These are phyloP conservation scores for Xylaria multiplex DNA, from an alignment of 2,329 filamentous ascomycete species.

Conservation along the genomic window DNA sequence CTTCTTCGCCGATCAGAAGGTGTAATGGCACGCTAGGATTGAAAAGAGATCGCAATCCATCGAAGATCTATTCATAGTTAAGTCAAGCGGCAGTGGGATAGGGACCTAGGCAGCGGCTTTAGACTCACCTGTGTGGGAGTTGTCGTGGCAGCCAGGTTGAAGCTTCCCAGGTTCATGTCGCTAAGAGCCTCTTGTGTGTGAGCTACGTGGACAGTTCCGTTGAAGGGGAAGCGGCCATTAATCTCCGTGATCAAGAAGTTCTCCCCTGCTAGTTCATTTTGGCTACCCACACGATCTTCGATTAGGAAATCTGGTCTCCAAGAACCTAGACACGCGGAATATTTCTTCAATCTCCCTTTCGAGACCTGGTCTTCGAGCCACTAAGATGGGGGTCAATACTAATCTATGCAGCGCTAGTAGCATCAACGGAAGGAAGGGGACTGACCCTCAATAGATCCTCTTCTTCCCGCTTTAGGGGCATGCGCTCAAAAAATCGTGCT, in stretches of 20 bases:
- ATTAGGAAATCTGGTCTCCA: constrained; percentile 56
- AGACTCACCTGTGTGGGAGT: constrained; percentile 41
- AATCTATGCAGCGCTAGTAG: not conserved
- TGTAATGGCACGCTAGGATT: constrained; percentile 47
- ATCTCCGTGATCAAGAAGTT: constrained; percentile 53
- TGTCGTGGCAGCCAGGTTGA: constrained; percentile 42
- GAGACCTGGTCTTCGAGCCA: constrained; percentile 47
- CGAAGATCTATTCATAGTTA: constrained; percentile 45
- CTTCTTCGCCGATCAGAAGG: constrained; percentile 52
- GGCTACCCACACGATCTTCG: constrained; percentile 40
- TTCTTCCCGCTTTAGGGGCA: constrained; percentile 50
- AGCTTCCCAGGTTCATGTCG: constrained; percentile 26
- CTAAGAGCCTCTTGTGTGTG: constrained; percentile 49
- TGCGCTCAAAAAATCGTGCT: constrained; percentile 48
- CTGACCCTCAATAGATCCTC: constrained; percentile 47
- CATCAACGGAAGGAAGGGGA: not conserved
- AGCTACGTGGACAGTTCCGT: constrained; percentile 49
- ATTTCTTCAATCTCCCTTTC: constrained; percentile 41
- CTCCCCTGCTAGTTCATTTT: constrained; percentile 31
- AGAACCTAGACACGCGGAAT: constrained; percentile 45
- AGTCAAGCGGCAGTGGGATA: not conserved
- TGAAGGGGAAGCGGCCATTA: constrained; percentile 55
- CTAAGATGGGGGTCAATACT: constrained; percentile 34
- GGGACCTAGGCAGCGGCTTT: not conserved
- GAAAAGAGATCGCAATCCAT: constrained; percentile 49